Base-by-base conservation (phyloP, 2,329 filamentous ascomycete genomes). In the Epichloe gansuensis region DNA sequence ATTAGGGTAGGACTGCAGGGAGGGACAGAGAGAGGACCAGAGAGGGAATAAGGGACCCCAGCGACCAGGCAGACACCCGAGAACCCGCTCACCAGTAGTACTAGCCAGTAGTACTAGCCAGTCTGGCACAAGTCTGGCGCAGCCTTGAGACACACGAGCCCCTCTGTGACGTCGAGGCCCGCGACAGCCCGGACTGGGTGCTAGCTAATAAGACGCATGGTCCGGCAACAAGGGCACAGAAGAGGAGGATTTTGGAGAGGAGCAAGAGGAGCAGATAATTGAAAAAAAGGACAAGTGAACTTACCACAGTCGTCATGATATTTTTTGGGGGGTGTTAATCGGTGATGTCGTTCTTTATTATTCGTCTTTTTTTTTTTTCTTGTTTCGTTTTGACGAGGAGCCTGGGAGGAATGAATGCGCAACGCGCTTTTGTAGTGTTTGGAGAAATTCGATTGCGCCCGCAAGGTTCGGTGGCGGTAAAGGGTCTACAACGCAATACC, bases 231-330 rank as follows among this genome's bases (percentile, higher is more conserved):
- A 21, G 47, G 31, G 41, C 12, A 21, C 36, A 50, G 9, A 44
- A 53, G 47, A 50, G 38, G 31, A 25, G 42, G 38, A 15, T 23
- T 31, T 48, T 47, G 39, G 51, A 47, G 49, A 46, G 51, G 27
- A 21, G 17, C 17, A 21, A 21, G 17, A 17, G 17, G 17, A 47
- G 12, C 25, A 52, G 45, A 48, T 52, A 48, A 55, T 31, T 40
- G 36, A 48, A 27, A 36, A 25, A 36, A 25, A 49, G 53, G 49
- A 38, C 51, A 51, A 34, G 49, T 48, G 41, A 47, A 69, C 69
- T 68, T 57, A 73, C 70, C 51, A 65, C 53, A 55, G 63, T 67
- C 35, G 67, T 61, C 66, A 72, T 70, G 50, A 57, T 31, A 4
- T 57, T 31, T 36, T 3, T 48, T 7, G 15, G 27, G 27, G 8